These are phyloP conservation scores for Fusarium penzigii DNA, from an alignment of 2,329 filamentous ascomycete species.

Conservation along the genomic window DNA sequence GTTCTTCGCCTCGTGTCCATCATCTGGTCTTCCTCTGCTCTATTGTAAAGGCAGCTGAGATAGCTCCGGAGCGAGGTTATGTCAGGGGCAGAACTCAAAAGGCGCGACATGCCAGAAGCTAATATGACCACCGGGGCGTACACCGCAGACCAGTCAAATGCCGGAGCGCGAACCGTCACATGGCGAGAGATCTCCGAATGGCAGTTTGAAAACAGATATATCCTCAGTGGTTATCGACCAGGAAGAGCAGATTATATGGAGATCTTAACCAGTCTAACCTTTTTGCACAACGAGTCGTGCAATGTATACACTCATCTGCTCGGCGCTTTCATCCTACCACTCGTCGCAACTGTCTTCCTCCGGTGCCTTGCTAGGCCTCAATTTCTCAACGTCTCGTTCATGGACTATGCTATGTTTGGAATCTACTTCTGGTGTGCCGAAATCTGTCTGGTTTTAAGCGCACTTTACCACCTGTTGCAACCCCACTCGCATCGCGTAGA, in stretches of 20 bases:
- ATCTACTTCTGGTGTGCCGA: slow-evolving; percentile 17
- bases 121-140: neutral
- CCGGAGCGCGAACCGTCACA: neutral
- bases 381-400: neutral
- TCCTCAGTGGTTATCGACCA: slow-evolving; percentile 14
- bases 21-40: neutral
- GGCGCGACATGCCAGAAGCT: neutral
- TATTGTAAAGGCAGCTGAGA: neutral
- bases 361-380: neutral
- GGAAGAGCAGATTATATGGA: slow-evolving; percentile 5
- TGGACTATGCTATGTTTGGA: slow-evolving; percentile 13
- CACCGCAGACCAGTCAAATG: neutral
- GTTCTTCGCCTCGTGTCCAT: neutral
- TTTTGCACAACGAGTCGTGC: slow-evolving; percentile 16
- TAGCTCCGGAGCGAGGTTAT: neutral
- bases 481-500: slow-evolving; percentile 16
- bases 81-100: slow-evolving; percentile 2
- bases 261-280: slow-evolving; percentile 8
- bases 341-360: slow-evolving; percentile 5
- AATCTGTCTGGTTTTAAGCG: slow-evolving; percentile 11
- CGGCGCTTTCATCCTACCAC: slow-evolving; percentile 8
- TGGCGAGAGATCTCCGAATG: slow-evolving; percentile 3
- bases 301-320: slow-evolving; percentile 16
- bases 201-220: slow-evolving; percentile 8
- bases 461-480: slow-evolving; percentile 13